Conservation (phyloP, 768 basidiomycete genomes). For the Russula earlei region DNA sequence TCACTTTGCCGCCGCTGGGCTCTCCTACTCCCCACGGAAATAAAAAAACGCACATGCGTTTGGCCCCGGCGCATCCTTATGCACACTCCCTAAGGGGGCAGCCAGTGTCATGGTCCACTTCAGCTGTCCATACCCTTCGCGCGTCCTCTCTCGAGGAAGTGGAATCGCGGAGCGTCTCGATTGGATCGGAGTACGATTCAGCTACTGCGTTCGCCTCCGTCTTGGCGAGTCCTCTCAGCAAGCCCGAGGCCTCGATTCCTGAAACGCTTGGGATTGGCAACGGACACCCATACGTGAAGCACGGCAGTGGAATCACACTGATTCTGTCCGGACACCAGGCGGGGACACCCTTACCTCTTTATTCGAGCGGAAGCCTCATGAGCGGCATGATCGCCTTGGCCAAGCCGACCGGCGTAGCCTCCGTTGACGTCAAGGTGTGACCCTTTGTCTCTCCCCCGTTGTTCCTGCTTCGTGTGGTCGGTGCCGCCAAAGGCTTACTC, state of each 20-base stretch:
- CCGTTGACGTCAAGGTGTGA: conserved; percentile 11
- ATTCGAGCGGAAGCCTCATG: conserved; percentile 7
- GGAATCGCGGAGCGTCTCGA: not conserved
- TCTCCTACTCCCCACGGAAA: not conserved
- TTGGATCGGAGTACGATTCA: not conserved
- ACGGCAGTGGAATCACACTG: not conserved
- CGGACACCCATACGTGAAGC: conserved; percentile 7
- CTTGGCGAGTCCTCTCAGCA: not conserved
- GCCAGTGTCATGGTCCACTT: not conserved
- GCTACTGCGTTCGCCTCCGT: not conserved
- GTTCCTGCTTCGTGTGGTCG: not conserved
- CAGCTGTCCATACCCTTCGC: not conserved
- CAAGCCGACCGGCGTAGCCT: not conserved
- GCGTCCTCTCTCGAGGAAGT: not conserved
- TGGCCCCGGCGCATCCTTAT: not conserved
- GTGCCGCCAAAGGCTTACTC: not conserved
- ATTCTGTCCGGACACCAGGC: conserved; percentile 7
- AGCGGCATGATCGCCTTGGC: conserved; percentile 3
- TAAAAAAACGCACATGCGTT: not conserved
- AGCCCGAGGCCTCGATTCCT: not conserved
- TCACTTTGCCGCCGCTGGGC: not conserved
- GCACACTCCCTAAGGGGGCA: not conserved
- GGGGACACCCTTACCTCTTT: not conserved
- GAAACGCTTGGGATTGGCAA: not conserved
- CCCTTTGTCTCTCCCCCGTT: not conserved